These are phyloP conservation scores for Suillus bovinus DNA, from an alignment of 768 basidiomycete species.

Conservation along the genomic window DNA sequence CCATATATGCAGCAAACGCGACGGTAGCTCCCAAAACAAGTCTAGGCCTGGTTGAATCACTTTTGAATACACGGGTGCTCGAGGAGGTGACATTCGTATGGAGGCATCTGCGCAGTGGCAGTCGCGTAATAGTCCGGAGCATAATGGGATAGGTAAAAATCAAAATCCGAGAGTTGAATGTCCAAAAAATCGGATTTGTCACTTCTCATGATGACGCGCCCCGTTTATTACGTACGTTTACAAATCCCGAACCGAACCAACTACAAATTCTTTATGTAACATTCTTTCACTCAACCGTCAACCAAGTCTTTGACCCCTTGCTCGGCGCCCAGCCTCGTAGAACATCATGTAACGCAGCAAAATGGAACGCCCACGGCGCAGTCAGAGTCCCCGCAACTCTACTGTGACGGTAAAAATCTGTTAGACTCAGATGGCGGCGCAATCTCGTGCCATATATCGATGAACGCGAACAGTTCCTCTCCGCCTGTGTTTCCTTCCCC, in stretches of 20 bases:
- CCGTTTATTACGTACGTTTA: neutral
- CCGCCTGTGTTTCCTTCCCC: no score
- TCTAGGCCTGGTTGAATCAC: conserved; percentile 29
- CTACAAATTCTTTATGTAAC: no score
- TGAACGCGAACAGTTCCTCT: no score
- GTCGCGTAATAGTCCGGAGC: conserved; percentile 55
- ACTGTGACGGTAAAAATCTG: no score
- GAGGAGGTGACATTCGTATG: conserved; percentile 41
- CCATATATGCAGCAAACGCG: conserved; percentile 45
- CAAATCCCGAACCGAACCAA: neutral
- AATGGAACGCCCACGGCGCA: neutral
- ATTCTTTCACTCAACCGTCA: no score
- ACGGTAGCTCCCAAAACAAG: conserved; percentile 46
- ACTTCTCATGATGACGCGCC: conserved; percentile 1
- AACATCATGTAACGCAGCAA: neutral
- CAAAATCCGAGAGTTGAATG: neutral
- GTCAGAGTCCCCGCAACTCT: no score
- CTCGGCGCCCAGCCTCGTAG: neutral
- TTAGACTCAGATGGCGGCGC: no score
- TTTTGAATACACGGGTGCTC: conserved; percentile 21
- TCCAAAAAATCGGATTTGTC: conserved; percentile 3
- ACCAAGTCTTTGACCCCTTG: neutral
- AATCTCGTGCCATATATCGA: no score
- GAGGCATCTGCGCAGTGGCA: conserved; percentile 52
- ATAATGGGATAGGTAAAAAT: conserved; percentile 29